Evolutionary conservation across 805 yeast genomes (phyloP), one percentile per base, ranked within the genome.

Genomic region (Suhomyces pyralidae): DNA sequence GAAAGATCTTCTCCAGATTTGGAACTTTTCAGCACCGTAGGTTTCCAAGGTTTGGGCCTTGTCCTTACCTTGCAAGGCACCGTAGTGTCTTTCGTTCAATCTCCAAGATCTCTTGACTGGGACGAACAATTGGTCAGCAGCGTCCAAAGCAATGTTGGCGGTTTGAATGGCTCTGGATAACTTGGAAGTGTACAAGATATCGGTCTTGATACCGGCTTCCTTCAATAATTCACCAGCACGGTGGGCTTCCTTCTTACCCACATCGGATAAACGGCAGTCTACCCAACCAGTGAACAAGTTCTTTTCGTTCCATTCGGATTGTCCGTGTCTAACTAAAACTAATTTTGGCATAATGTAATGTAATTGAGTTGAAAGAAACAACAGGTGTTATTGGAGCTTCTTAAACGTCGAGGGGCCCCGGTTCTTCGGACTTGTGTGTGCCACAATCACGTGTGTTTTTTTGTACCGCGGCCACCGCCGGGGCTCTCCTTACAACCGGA

Each of bases 281-380:
- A 93, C 97, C 98, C 98, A 92, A 70, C 98, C 98, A 74, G 97
- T 92, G 87, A 92, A 92, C 64, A 92, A 82, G 84, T 92, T 93
- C 82, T 90, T 90, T 77, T 90, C 96, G 78, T 92, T 92, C 98
- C 98, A 92, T 76, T 90, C 97, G 79, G 96, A 89, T 82, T 93
- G 97, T 68, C 98, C 98, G 92, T 92, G 98, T 83, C 98, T 92
- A 64, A 93, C 91, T 71, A 92, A 82, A 71, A 92, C 85, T 76
- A 92, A 82, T 77, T 88, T 90, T 42, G 19, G 45, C 26, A 20
- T 42, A 6, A 42, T 22, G 7, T 12, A 8, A 8, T 10, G 30
- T 24, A 20, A 42, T 17, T 14, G 45, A 24, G n/a, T 14, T 28
- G 22, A 20, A 42, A 25, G 19, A 26, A 26, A 26, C 28, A 42